Evolutionary conservation across 805 yeast genomes (phyloP), one percentile per base, ranked within the genome.

Genomic region (Pichia sporocuriosa): DNA sequence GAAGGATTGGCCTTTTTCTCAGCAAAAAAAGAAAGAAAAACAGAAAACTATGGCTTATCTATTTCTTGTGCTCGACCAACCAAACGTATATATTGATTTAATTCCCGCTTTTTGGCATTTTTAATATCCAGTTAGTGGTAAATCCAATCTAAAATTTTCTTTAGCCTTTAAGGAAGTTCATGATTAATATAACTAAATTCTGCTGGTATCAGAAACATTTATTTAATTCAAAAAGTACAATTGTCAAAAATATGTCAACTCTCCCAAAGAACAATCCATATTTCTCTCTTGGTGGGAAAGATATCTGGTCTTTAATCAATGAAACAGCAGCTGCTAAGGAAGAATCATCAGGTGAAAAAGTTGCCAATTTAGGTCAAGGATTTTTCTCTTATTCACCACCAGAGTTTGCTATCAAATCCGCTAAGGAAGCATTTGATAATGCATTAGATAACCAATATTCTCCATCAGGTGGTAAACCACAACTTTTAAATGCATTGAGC

Each of bases 311-410:
- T 2, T 67, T 93, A 50, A 85, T 94, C 63, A 93, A 93, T 58
- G 97, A 89, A 56, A 83, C 98, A 2, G 97, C 97, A 0, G 94
- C 94, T 3, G 77, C 76, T 4, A 88, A 94, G 12, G 81, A 79
- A 47, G 65, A 65, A 31, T 79, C 77, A 35, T 61, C 75, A 28
- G 88, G 87, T n/a, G 72, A 82, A 53, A 84, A 86, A 40, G 78
- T 90, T 42, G 81, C 82, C 46, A 93, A 93, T 55, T 72, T 93
- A 44, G 98, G 98, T 26, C 98, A 93, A 62, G 98, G 98, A 2
- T 93, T 93, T 65, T 93, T 93, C 69, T 87, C 96, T 2, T 93
- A 90, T 61, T 75, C 89, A 24, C 98, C 98, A 3, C 98, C 98
- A 1, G 75, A 79, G n/a, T 93, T 93, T 63, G 96, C 95, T 13